Base-by-base conservation (phyloP, 2,329 filamentous ascomycete genomes). In the Xylariomycetidae sp. region DNA sequence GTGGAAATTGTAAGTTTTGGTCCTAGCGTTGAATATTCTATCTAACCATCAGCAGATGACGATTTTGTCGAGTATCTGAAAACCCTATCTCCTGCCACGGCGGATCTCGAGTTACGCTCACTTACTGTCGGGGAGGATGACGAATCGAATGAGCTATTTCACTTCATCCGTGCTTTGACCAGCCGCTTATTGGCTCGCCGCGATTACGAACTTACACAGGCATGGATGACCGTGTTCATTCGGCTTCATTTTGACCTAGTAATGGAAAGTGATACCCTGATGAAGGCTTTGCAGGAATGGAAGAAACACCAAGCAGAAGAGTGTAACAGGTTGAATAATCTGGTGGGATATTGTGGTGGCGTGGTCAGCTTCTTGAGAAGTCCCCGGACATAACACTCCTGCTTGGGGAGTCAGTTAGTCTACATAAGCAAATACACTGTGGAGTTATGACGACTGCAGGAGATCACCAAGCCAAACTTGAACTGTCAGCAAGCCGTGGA, bases 221-320 rank as follows among this genome's bases (percentile, higher is more conserved):
- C 88, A 1, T 98, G 92, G 90, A 97, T 98, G 88, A 82, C 84
- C 2, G 90, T 97, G 1, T 94, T 97, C 53, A 58, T 98, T 38
- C 77, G 82, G 30, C 66, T 95, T 25, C 90, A 97, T 59, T 75
- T 74, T 42, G 74, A 78, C 44, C 43, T 70, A 23, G 61, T 75
- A 26, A 66, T 66, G 63, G 69, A 63, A 54, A 74, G 52, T 57
- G 62, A 66, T 44, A 50, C 58, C 18, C 58, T 90, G 11, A 67
- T 79, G 28, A 64, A 61, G 2, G 77, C 75, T 29, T 61, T 96
- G 40, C 59, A 62, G 33, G 70, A 74, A 47, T 96, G 88, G 86
- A 81, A 81, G 57, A 62, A 61, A 17, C 77, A 83, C 50, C 85
- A 90, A 58, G 79, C 80, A 56, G 69, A 66, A 49, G 89, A 94